phyloP scores from a whole-genome alignment of 2,329 filamentous ascomycete species.

The Pezicula rhizophila region DNA sequence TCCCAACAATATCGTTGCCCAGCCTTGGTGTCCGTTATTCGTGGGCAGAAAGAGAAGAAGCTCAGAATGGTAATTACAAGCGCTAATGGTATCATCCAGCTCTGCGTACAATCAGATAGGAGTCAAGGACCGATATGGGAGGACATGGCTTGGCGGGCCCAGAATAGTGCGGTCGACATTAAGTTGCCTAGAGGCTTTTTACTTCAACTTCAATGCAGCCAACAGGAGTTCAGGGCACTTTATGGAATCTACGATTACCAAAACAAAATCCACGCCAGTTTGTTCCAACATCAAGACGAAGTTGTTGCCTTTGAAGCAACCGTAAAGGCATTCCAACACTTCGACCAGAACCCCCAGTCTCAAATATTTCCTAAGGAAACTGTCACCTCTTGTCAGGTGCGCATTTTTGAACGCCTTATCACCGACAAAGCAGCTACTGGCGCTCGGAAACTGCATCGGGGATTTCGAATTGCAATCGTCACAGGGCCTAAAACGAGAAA shows the following conservation, averaged over 20 bases:
- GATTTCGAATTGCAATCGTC: constrained; percentile 71
- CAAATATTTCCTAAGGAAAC: constrained; percentile 71
- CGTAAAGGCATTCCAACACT: constrained; percentile 72
- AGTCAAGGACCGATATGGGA: constrained; percentile 70
- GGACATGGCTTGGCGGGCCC: constrained; percentile 72
- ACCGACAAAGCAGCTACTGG: constrained; percentile 68
- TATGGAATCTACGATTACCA: constrained; percentile 85
- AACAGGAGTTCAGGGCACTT: constrained; percentile 71
- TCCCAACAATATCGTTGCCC: constrained; percentile 64
- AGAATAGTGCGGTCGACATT: constrained; percentile 59
- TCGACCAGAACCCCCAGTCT: constrained; percentile 65
- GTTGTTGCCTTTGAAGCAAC: constrained; percentile 61
- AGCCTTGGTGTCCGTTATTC: constrained; percentile 69
- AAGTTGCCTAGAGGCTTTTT: constrained; percentile 71
- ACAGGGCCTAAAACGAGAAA: constrained; percentile 74
- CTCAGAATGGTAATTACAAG: constrained; percentile 71
- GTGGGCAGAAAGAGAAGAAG: constrained; percentile 61
- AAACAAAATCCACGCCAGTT: constrained; percentile 64
- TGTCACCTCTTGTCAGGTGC: constrained; percentile 63
- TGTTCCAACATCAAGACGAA: constrained; percentile 67
- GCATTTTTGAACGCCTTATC: constrained; percentile 66
- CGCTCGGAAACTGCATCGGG: constrained; percentile 66
- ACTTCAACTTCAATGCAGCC: constrained; percentile 63
- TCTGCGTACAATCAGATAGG: constrained; percentile 65
- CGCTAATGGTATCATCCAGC: constrained; percentile 70